Percentiles rank a stretch among this genome's conserved stretches.
These are phyloP conservation scores for Hansenula anomala DNA, from an alignment of 1,139 yeast genomes.

Conservation along the genomic window DNA sequence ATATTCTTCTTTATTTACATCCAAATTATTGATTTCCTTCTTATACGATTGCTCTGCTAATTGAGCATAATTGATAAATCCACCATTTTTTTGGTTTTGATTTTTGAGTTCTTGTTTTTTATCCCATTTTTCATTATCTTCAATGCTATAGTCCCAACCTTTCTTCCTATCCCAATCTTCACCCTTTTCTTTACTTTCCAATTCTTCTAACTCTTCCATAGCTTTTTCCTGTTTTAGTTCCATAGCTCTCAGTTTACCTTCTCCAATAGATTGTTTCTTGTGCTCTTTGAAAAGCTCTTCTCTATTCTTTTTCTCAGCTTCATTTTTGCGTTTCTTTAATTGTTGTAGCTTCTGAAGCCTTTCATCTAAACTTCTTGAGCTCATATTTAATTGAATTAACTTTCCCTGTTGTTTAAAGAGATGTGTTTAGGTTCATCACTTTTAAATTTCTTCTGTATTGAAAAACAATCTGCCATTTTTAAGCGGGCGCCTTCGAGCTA, in stretches of 20 bases:
- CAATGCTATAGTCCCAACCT: slow-evolving; percentile 60
- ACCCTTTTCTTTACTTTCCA: slow-evolving; percentile 34
- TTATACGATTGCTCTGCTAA: slow-evolving; percentile 42
- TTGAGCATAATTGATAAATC: slow-evolving; percentile 30
- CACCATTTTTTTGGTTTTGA: slow-evolving; percentile 15
- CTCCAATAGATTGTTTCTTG: slow-evolving; percentile 29
- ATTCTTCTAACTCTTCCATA: slow-evolving; percentile 34
- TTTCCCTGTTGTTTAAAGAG: too few relatives aligned
- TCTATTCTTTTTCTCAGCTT: slow-evolving; percentile 32
- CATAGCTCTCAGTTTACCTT: slow-evolving; percentile 23
- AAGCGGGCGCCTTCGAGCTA: background rate
- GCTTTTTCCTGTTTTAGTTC: slow-evolving; percentile 31
- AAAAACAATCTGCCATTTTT: background rate
- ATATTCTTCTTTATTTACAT: slow-evolving; percentile 35
- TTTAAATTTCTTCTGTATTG: too few relatives aligned
- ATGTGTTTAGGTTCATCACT: too few relatives aligned
- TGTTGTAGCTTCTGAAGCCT: slow-evolving; percentile 23
- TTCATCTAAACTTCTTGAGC: slow-evolving; percentile 4
- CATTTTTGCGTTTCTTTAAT: slow-evolving; percentile 25
- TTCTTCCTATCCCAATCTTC: slow-evolving; percentile 37
- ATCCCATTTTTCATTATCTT: slow-evolving; percentile 68
- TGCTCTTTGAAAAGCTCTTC: slow-evolving; percentile 38
- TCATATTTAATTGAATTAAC: background rate
- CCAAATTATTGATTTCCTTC: slow-evolving; percentile 23
- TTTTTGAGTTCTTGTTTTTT: slow-evolving; percentile 30